phyloP scores from a whole-genome alignment of 2,329 filamentous ascomycete genomes.

The Raffaelea deltoideospora region DNA sequence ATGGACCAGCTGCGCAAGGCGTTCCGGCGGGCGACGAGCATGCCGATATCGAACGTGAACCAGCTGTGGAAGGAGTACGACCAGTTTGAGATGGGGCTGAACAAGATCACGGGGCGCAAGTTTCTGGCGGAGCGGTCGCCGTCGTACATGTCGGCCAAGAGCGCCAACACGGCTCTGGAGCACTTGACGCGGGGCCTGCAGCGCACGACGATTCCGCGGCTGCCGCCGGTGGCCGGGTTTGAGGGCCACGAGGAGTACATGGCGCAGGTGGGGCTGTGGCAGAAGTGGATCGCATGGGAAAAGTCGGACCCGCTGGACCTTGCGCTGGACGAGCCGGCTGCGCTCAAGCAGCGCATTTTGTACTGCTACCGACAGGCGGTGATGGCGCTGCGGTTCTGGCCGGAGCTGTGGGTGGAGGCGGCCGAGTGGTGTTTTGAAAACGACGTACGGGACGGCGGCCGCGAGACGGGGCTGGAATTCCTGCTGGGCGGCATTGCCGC shows the following conservation, averaged over 20 bases:
- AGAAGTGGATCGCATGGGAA: slow-evolving; percentile 89
- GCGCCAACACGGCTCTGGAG: slow-evolving; percentile 77
- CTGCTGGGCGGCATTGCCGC: slow-evolving; percentile 69
- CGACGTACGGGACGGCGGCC: slow-evolving; percentile 45
- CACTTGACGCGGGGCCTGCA: slow-evolving; percentile 67
- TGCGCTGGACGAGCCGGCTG: slow-evolving; percentile 61
- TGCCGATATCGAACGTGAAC: slow-evolving; percentile 74
- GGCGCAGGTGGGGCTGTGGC: slow-evolving; percentile 79
- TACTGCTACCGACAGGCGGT: slow-evolving; percentile 89
- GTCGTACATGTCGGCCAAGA: slow-evolving; percentile 90
- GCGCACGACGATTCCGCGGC: slow-evolving; percentile 61
- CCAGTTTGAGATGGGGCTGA: slow-evolving; percentile 83
- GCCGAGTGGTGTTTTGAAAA: slow-evolving; percentile 85
- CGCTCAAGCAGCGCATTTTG: slow-evolving; percentile 64
- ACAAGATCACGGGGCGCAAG: slow-evolving; percentile 88
- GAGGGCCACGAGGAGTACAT: slow-evolving; percentile 75
- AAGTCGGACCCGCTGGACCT: slow-evolving; percentile 82
- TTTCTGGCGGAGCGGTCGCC: slow-evolving; percentile 87
- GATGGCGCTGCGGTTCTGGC: slow-evolving; percentile 89
- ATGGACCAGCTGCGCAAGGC: slow-evolving; percentile 87
- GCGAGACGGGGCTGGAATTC: slow-evolving; percentile 54
- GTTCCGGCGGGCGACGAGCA: slow-evolving; percentile 77
- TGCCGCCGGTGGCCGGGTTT: slow-evolving; percentile 75
- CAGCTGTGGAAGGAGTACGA: slow-evolving; percentile 95
- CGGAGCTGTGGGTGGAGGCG: slow-evolving; percentile 89